Evolutionary conservation across 176 grass and related monocot species (phyloP), one percentile per base, ranked within the genome.

Genomic region (Aegilops sharonensis): DNA sequence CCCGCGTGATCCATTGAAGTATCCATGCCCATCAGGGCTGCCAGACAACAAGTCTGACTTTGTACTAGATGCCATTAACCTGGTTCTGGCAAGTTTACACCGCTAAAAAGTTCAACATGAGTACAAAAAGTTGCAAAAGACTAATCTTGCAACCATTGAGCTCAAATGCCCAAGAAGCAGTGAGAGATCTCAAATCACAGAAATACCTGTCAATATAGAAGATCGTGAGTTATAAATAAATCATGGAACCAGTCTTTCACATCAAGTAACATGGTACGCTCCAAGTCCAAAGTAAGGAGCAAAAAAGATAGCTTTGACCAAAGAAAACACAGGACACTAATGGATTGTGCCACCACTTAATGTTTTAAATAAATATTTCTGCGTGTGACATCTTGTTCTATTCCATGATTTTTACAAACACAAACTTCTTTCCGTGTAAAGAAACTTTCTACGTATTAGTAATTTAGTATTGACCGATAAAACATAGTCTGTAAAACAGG

Each of bases 1-100:
- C 23, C 90, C 90, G 36, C 95, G 95, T 50, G 82, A 81, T 29
- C 86, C 84, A 75, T 72, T 91, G 82, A 90, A 81, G 87, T 91
- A 93, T 50, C 78, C 84, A 48, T 94, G 89, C 40, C 91, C 89
- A 78, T 97, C 95, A 60, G 95, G 88, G 54, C 85, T 89, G 61
- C 87, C 82, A 78, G 91, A 91, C 34, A 85, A 30, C 76, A 95
- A 89, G 72, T 93, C 92, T 18, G 92, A 97, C 91, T 92, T 97
- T 79, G 89, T 91, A 78, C 81, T 66, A 85, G 92, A 87, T 85
- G 92, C 78, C 92, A 94, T 94, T 85, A 72, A 75, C 64, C 78
- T 76, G 79, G 45, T 88, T 71, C 24, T 71, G 82, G 77, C 78
- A 85, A 81, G 36, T 71, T 88, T 65, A 91, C 8, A 68, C 40